Evolutionary conservation across 176 grass and related monocot species (phyloP).

Genomic region (Bothriochloa decipiens): DNA sequence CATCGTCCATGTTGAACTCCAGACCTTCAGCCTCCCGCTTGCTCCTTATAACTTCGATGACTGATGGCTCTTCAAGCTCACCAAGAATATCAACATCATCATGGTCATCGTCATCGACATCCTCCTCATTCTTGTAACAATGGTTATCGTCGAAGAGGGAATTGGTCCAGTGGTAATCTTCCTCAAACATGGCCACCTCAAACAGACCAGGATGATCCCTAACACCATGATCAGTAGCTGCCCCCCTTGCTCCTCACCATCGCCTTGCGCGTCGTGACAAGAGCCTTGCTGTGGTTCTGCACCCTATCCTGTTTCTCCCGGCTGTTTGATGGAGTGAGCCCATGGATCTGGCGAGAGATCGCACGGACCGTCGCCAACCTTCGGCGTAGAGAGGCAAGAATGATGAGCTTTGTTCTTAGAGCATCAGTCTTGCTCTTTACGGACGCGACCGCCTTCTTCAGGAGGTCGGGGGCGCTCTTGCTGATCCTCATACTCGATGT

Average conservation of each 20-base stretch:
- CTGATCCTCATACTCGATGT: constrained; percentile 55
- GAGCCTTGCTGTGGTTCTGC: constrained; percentile 36
- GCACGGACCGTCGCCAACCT: constrained; percentile 42
- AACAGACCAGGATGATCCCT: neutral
- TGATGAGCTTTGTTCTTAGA: constrained; percentile 57
- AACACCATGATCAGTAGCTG: neutral
- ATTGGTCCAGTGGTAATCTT: constrained; percentile 36
- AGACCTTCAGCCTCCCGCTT: constrained; percentile 56
- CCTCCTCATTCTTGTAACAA: neutral
- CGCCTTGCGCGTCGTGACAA: constrained; percentile 26
- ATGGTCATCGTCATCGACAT: neutral
- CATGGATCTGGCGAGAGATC: constrained; percentile 67
- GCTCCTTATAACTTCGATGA: constrained; percentile 72
- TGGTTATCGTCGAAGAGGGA: constrained; percentile 47
- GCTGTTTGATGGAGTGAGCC: neutral
- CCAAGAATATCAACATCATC: constrained; percentile 27
- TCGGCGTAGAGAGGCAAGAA: constrained; percentile 53
- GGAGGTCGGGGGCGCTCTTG: constrained; percentile 55
- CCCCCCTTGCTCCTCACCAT: neutral
- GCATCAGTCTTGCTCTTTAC: constrained; percentile 60
- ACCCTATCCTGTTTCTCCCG: neutral
- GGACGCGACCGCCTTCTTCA: constrained; percentile 61
- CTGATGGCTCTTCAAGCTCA: constrained; percentile 20
- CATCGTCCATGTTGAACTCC: constrained; percentile 73
- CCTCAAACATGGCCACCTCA: constrained; percentile 32